phyloP scores from a whole-genome alignment of 208 protist species.

The Novymonas esmeraldas region DNA sequence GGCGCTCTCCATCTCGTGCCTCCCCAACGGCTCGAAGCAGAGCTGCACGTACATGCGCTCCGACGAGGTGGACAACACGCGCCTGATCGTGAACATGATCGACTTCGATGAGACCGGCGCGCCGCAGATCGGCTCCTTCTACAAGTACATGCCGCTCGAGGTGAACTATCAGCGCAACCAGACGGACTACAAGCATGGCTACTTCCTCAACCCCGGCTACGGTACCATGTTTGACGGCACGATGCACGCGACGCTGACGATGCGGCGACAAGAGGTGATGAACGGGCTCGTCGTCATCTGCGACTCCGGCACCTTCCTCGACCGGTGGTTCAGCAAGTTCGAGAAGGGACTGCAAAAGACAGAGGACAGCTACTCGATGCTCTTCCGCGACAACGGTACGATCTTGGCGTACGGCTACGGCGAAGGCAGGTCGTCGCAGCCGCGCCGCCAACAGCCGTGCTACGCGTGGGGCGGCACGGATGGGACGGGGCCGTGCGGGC shows the following conservation, averaged over 20 bases:
- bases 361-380: conserved; percentile 41
- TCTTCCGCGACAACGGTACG: conserved; percentile 36
- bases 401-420: conserved; percentile 41
- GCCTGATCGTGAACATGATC: conserved; percentile 12
- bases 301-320: conserved; percentile 36
- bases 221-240: not conserved
- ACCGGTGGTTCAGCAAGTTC: conserved; percentile 45
- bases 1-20: conserved; percentile 30
- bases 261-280: conserved; percentile 20
- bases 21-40: not conserved
- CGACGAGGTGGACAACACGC: conserved; percentile 11
- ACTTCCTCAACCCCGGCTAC: conserved; percentile 20
- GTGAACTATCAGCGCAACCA: conserved; percentile 11
- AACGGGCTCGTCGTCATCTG: conserved; percentile 22
- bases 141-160: not conserved
- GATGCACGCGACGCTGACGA: conserved; percentile 17
- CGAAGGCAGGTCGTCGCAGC: not conserved
- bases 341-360: conserved; percentile 41
- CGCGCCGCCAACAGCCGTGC: not conserved
- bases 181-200: conserved; percentile 13
- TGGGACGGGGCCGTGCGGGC: not conserved
- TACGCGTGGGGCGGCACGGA: not conserved
- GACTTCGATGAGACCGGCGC: not conserved
- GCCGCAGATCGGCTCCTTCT: not conserved
- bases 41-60: conserved; percentile 32